Evolutionary conservation across 2,329 filamentous ascomycete species (phyloP).

Genomic region (Fusarium sp.): DNA sequence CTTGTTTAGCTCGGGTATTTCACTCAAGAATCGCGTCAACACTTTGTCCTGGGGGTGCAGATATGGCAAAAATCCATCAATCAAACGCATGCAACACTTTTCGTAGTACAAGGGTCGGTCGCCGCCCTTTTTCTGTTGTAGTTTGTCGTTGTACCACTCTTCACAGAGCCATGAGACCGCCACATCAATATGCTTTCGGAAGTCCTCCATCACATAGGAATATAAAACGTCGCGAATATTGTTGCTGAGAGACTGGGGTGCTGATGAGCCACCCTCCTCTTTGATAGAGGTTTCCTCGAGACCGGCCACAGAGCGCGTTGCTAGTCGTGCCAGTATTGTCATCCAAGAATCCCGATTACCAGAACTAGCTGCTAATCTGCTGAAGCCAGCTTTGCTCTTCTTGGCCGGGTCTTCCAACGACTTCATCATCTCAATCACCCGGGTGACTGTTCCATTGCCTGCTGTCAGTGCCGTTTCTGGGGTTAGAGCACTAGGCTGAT

Average conservation of each 20-base stretch:
- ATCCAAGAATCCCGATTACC: slow-evolving; percentile 92
- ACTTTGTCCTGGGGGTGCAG: slow-evolving; percentile 92
- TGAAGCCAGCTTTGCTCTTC: slow-evolving; percentile 78
- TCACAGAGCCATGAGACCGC: slow-evolving; percentile 95
- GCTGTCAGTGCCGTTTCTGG: slow-evolving; percentile 77
- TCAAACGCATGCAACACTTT: slow-evolving; percentile 79
- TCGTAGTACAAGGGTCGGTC: slow-evolving; percentile 76
- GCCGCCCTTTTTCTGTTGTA: slow-evolving; percentile 54
- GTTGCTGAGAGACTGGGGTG: slow-evolving; percentile 65
- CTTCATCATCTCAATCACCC: slow-evolving; percentile 82
- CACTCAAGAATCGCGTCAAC: slow-evolving; percentile 88
- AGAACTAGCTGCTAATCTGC: slow-evolving; percentile 83
- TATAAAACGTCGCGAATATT: slow-evolving; percentile 84
- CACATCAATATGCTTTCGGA: slow-evolving; percentile 86
- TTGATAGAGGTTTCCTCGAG: slow-evolving; percentile 71
- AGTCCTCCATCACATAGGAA: slow-evolving; percentile 90
- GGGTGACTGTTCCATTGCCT: slow-evolving; percentile 77
- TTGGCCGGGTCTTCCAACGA: slow-evolving; percentile 74
- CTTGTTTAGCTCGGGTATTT: slow-evolving; percentile 82
- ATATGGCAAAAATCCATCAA: slow-evolving; percentile 90
- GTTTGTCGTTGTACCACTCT: slow-evolving; percentile 94
- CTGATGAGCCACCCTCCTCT: slow-evolving; percentile 59
- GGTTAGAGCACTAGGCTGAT: slow-evolving; percentile 78
- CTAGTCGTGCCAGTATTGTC: slow-evolving; percentile 84
- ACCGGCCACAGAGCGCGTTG: slow-evolving; percentile 79